Evolutionary conservation across 1,139 yeast species (phyloP).

Genomic region (Taiozyma onychis): DNA sequence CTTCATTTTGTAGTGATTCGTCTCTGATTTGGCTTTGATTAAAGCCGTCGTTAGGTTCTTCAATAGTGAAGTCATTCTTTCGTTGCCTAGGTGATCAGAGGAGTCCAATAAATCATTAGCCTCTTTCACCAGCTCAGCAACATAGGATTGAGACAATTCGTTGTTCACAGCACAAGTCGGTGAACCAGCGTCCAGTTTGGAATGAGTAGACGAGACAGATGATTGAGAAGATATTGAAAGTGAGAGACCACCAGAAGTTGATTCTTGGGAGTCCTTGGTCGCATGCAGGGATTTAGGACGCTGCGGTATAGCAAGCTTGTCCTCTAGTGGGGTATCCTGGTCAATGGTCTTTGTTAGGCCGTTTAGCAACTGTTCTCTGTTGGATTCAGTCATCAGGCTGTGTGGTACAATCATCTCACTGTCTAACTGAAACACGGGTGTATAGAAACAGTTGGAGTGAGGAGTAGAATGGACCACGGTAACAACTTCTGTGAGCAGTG

Average conservation of each 20-base stretch:
- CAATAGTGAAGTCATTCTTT: slow-evolving; percentile 6
- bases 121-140: slow-evolving; percentile 4
- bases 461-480: too few relatives aligned
- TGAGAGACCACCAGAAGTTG: not conserved
- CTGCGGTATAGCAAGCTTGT: not conserved
- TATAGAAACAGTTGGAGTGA: too few relatives aligned
- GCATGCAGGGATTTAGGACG: not conserved
- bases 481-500: too few relatives aligned
- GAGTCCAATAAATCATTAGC: slow-evolving; percentile 2
- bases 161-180: not conserved
- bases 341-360: not conserved
- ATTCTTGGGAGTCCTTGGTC: not conserved
- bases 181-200: not conserved
- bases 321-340: not conserved
- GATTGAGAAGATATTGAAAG: slow-evolving; percentile 6
- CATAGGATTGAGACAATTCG: slow-evolving; percentile 2
- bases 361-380: not conserved
- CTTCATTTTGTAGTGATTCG: slow-evolving; percentile 19
- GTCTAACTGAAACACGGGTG: not conserved
- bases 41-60: slow-evolving; percentile 7
- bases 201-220: not conserved
- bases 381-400: not conserved
- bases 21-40: slow-evolving; percentile 14
- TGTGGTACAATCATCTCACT: not conserved
- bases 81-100: slow-evolving; percentile 1